Conservation (phyloP, 441 rosid genomes). For the Viola pubescens region DNA sequence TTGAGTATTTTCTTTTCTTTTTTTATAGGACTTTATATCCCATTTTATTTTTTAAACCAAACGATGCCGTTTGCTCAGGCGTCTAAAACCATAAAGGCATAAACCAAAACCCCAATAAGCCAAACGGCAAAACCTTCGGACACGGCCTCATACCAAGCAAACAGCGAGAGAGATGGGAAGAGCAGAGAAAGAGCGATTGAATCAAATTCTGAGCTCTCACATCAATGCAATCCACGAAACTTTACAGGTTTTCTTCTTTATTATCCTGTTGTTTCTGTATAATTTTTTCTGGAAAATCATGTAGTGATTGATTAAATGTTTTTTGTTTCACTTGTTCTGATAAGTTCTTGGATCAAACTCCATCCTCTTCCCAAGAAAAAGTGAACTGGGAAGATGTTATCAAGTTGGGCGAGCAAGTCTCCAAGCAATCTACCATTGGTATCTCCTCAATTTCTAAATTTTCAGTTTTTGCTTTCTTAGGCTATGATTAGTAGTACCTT, state of each 20-base stretch:
- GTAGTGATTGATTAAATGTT: neutral
- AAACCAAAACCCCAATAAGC: too few relatives aligned
- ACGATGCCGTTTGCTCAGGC: too few relatives aligned
- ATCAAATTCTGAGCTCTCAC: slow-evolving; percentile 38
- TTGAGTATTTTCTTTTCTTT: too few relatives aligned
- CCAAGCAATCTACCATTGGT: slow-evolving; percentile 89
- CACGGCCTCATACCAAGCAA: too few relatives aligned
- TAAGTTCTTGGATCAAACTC: slow-evolving; percentile 48
- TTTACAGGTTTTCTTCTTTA: slow-evolving; percentile 40
- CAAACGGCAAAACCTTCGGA: too few relatives aligned
- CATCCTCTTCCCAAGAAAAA: slow-evolving; percentile 45
- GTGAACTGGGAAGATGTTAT: slow-evolving; percentile 63
- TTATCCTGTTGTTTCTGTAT: neutral
- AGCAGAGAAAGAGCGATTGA: slow-evolving; percentile 50
- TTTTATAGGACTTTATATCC: too few relatives aligned
- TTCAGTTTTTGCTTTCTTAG: neutral
- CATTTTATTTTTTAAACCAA: too few relatives aligned
- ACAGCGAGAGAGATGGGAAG: slow-evolving; percentile 42
- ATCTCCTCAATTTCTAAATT: neutral
- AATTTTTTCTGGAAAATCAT: neutral
- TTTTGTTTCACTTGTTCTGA: neutral
- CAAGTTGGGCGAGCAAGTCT: slow-evolving; percentile 71
- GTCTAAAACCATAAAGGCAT: too few relatives aligned
- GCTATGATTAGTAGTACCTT: neutral
- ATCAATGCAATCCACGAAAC: slow-evolving; percentile 73